Percentiles rank a stretch among this genome's conserved stretches.
These are phyloP conservation scores for Calonectria pseudoturangicola DNA, from an alignment of 2,329 filamentous ascomycete species.

Conservation along the genomic window DNA sequence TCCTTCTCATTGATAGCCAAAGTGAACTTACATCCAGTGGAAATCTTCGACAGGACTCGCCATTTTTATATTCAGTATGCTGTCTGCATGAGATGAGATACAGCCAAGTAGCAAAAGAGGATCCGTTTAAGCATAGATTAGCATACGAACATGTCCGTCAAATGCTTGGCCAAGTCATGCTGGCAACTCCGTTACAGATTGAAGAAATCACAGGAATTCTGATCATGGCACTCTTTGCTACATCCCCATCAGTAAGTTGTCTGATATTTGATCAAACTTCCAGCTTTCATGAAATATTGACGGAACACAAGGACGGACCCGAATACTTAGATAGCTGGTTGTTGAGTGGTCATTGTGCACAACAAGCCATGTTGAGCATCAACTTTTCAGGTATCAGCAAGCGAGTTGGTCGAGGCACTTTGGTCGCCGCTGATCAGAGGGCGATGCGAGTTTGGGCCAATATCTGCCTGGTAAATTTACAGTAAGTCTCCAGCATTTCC, in stretches of 20 bases:
- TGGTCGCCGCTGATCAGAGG: conserved; percentile 58
- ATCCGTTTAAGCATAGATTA: conserved; percentile 55
- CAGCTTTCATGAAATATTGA: background rate
- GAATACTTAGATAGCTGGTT: conserved; percentile 67
- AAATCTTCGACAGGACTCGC: conserved; percentile 58
- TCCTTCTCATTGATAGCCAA: conserved; percentile 39
- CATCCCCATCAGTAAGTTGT: conserved; percentile 45
- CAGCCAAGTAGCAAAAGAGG: conserved; percentile 41
- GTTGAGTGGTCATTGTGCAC: conserved; percentile 63
- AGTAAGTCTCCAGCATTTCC: conserved; percentile 24
- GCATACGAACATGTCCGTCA: conserved; percentile 63
- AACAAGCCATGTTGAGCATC: conserved; percentile 66
- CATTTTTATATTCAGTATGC: conserved; percentile 63
- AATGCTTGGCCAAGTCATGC: conserved; percentile 62
- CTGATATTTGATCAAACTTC: background rate
- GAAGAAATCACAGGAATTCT: conserved; percentile 64
- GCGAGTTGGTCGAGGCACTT: conserved; percentile 57
- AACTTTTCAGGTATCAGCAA: conserved; percentile 64
- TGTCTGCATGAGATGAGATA: conserved; percentile 62
- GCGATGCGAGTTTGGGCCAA: conserved; percentile 51
- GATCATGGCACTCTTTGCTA: conserved; percentile 58
- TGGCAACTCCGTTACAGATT: conserved; percentile 62
- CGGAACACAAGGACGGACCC: conserved; percentile 42
- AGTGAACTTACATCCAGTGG: conserved; percentile 41
- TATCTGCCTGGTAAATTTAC: conserved; percentile 44